These are phyloP conservation scores for Sporothrix euskadiensis DNA, from an alignment of 2,329 filamentous ascomycete species.

Conservation along the genomic window DNA sequence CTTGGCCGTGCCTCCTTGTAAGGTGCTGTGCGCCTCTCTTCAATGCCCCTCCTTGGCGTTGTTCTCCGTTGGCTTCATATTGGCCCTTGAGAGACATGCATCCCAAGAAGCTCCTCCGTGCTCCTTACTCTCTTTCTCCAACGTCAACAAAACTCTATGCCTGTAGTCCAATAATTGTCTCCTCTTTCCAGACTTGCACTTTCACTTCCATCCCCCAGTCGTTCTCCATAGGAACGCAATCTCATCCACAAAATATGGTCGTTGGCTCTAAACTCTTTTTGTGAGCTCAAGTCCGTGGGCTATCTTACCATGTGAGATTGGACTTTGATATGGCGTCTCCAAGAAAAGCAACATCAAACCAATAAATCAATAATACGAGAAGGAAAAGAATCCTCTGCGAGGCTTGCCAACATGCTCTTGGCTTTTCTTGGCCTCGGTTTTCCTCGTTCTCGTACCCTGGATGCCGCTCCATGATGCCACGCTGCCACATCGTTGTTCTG, in stretches of 20 bases:
- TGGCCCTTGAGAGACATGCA: background rate
- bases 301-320: background rate
- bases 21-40: background rate
- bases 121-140: background rate
- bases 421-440: background rate
- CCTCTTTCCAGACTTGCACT: background rate
- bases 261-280: background rate
- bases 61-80: constrained; percentile 1
- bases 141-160: background rate
- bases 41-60: background rate
- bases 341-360: background rate
- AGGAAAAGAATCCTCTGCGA: background rate
- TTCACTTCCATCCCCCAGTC: background rate
- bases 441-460: background rate
- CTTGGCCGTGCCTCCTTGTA: background rate
- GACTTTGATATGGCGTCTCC: background rate
- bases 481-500: background rate
- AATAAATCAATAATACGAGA: background rate
- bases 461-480: background rate
- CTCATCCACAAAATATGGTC: background rate
- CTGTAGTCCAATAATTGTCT: no score
- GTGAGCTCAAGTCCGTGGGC: background rate
- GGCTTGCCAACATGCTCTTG: background rate
- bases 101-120: background rate
- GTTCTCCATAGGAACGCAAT: background rate